These are phyloP conservation scores for Apophysomyces ossiformis DNA, from an alignment of 371 early-diverging fungal genomes.

Conservation along the genomic window DNA sequence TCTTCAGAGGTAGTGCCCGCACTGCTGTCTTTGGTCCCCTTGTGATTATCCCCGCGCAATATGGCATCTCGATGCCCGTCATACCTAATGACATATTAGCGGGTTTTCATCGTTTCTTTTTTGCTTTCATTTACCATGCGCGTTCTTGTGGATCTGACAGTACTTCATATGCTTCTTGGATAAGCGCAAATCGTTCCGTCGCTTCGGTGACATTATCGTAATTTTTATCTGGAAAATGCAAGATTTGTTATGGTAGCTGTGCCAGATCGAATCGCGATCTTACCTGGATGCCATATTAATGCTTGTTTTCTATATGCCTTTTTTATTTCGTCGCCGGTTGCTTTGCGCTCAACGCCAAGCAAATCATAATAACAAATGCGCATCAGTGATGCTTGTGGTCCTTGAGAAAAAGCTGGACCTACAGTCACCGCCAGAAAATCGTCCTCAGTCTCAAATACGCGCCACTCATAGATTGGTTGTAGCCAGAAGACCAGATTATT, in stretches of 20 bases:
- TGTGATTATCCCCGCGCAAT: conserved; percentile 68
- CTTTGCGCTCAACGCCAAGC: conserved; percentile 78
- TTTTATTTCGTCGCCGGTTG: conserved; percentile 82
- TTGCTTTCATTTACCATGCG: conserved; percentile 67
- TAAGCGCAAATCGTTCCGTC: conserved; percentile 81
- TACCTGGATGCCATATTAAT: conserved; percentile 89
- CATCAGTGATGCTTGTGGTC: conserved; percentile 30
- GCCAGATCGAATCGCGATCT: conserved; percentile 8
- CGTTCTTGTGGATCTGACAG: conserved; percentile 90
- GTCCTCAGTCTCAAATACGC: too few species aligned
- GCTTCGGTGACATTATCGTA: conserved; percentile 81
- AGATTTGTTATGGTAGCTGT: not conserved
- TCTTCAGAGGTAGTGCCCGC: conserved; percentile 63
- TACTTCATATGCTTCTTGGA: conserved; percentile 92
- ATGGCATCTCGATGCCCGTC: conserved; percentile 85
- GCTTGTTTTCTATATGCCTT: conserved; percentile 88
- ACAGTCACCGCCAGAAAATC: not conserved
- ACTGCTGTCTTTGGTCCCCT: conserved; percentile 38
- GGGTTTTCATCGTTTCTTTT: not conserved
- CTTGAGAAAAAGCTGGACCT: conserved; percentile 2
- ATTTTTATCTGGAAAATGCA: conserved; percentile 80
- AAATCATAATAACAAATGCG: conserved; percentile 91
- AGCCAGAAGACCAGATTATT: too few species aligned
- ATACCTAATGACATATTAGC: conserved; percentile 53
- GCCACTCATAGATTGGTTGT: too few species aligned